These are phyloP conservation scores for Ophiorrhiza pumila DNA, from an alignment of 257 asterid species.

Conservation along the genomic window DNA sequence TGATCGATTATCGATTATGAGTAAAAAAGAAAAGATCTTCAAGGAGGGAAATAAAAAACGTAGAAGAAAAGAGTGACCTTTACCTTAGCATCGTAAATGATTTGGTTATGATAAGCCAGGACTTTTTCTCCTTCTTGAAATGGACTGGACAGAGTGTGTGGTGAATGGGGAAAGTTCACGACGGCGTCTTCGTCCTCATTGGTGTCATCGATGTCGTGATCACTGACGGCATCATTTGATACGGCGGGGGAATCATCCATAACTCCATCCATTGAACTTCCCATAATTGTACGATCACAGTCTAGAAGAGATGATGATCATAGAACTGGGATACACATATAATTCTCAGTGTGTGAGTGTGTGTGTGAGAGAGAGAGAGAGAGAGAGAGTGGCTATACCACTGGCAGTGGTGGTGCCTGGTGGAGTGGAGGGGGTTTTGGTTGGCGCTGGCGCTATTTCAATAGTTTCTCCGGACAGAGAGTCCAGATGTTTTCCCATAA, in stretches of 20 bases:
- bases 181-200: constrained; percentile 23
- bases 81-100: constrained; percentile 73
- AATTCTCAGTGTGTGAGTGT: too few species aligned
- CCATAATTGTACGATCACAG: constrained; percentile 13
- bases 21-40: neutral
- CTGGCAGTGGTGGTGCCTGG: too few species aligned
- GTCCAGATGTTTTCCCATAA: neutral
- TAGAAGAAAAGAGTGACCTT: neutral
- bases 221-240: constrained; percentile 16
- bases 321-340: too few species aligned
- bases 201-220: constrained; percentile 14
- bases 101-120: constrained; percentile 48
- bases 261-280: constrained; percentile 14
- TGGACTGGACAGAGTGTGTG: constrained; percentile 16
- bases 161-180: constrained; percentile 25
- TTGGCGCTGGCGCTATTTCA: neutral
- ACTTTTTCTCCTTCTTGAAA: constrained; percentile 61
- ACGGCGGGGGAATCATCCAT: constrained; percentile 21
- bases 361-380: too few species aligned
- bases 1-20: neutral
- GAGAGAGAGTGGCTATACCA: too few species aligned
- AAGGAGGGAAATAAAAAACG: neutral
- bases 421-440: neutral
- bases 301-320: neutral
- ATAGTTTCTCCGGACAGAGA: too few species aligned